A percentile compares a stretch with the other conserved stretches of the same genome.
Evolutionary conservation across 2,329 filamentous ascomycete genomes (phyloP).

Genomic region (Neonectria faginata): DNA sequence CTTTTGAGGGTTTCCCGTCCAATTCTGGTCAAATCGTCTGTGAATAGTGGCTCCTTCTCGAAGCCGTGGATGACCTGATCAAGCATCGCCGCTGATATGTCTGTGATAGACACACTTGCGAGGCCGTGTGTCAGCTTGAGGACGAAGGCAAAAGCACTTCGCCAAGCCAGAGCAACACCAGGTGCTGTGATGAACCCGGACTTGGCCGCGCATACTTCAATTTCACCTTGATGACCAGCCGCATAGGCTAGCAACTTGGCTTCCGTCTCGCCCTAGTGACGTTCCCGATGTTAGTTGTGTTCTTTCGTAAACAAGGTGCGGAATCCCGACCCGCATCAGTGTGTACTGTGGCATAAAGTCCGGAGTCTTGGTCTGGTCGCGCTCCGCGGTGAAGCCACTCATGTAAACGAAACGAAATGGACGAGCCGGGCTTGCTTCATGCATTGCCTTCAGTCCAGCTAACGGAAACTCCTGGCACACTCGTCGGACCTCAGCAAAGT

Average conservation of each 20-base stretch:
- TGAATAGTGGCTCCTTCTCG: slow-evolving; percentile 58
- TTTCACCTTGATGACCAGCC: background rate
- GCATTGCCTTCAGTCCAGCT: slow-evolving; percentile 51
- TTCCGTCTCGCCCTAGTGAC: slow-evolving; percentile 59
- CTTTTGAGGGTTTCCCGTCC: slow-evolving; percentile 29
- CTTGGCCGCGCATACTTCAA: background rate
- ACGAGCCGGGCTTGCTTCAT: slow-evolving; percentile 38
- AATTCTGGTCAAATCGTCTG: slow-evolving; percentile 57
- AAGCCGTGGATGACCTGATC: slow-evolving; percentile 59
- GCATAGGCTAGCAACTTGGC: slow-evolving; percentile 36
- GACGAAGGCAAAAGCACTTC: slow-evolving; percentile 22
- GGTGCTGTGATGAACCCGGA: background rate
- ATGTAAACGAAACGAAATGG: slow-evolving; percentile 63
- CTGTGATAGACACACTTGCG: slow-evolving; percentile 50
- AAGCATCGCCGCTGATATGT: slow-evolving; percentile 58
- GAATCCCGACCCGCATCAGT: slow-evolving; percentile 58
- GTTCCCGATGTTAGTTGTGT: background rate
- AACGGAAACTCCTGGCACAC: slow-evolving; percentile 55
- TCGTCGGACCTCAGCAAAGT: slow-evolving; percentile 52
- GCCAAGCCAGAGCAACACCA: background rate
- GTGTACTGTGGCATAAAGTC: slow-evolving; percentile 54
- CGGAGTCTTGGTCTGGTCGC: slow-evolving; percentile 59
- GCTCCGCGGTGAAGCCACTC: slow-evolving; percentile 58
- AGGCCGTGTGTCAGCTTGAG: slow-evolving; percentile 42
- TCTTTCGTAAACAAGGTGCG: background rate